Conservation (phyloP, 106 monocot genomes). For the Apostasia shenzhenica region DNA sequence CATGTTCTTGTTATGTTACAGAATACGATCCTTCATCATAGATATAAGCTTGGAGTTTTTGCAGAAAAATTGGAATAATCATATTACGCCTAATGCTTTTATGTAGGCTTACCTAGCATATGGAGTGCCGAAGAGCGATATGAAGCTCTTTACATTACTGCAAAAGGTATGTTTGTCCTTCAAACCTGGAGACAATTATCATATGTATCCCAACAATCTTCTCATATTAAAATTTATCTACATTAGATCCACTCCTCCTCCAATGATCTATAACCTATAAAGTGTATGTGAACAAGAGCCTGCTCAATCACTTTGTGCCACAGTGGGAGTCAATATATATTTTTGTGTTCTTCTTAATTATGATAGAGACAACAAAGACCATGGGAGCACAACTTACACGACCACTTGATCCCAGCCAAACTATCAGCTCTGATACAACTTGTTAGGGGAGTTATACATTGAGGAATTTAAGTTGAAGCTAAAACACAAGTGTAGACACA, state of each 20-base stretch:
- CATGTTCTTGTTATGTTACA: background rate
- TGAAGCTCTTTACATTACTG: conserved; percentile 82
- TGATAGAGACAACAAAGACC: too few relatives aligned
- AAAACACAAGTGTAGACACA: too few relatives aligned
- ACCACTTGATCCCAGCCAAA: too few relatives aligned
- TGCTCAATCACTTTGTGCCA: too few relatives aligned
- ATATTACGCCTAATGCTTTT: conserved; percentile 1
- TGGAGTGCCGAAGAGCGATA: conserved; percentile 78
- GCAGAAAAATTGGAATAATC: background rate
- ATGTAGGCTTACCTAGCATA: conserved; percentile 86
- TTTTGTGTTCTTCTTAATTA: too few relatives aligned
- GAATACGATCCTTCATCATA: background rate
- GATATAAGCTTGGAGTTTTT: background rate
- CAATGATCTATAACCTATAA: too few relatives aligned
- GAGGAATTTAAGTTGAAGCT: too few relatives aligned
- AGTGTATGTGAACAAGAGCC: too few relatives aligned
- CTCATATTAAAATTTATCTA: background rate
- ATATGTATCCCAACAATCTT: background rate
- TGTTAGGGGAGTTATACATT: too few relatives aligned
- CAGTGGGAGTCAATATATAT: too few relatives aligned
- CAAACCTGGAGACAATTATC: background rate
- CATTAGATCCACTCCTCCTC: background rate
- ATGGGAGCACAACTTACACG: too few relatives aligned
- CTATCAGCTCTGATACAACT: too few relatives aligned
- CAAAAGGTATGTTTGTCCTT: conserved; percentile 55